Conservation (phyloP, 1,284 basidiomycete genomes). For the Pulchroboletus neoregius region DNA sequence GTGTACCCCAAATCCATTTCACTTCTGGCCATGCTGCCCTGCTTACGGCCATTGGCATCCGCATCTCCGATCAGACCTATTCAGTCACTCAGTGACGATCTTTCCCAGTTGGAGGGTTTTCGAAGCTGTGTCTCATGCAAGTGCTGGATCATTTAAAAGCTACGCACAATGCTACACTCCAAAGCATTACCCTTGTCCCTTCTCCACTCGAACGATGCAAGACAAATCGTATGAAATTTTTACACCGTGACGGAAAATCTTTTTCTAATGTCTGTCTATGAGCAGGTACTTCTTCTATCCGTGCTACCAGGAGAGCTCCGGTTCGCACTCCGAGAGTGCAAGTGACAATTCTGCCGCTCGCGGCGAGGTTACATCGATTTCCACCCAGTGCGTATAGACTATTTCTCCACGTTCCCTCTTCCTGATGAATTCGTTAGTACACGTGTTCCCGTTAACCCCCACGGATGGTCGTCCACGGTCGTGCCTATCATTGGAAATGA, state of each 20-base stretch:
- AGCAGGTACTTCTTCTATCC: slow-evolving; percentile 2
- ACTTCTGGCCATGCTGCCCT: not conserved
- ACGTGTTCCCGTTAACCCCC: not conserved
- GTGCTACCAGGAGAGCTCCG: not conserved
- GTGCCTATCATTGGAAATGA: not conserved
- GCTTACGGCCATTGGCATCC: not conserved
- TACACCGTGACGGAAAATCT: not conserved
- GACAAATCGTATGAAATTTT: slow-evolving; percentile 7
- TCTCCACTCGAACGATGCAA: slow-evolving; percentile 11
- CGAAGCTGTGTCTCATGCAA: slow-evolving; percentile 17
- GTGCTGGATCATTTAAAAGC: slow-evolving; percentile 11
- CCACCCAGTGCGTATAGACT: slow-evolving; percentile 7
- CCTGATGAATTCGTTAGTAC: slow-evolving; percentile 9
- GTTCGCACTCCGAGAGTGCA: not conserved
- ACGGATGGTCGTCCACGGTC: not conserved
- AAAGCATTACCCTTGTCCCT: not conserved
- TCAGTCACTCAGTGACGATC: slow-evolving; percentile 1
- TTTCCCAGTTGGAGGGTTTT: not conserved
- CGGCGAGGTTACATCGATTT: not conserved
- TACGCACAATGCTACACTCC: not conserved
- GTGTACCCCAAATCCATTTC: not conserved
- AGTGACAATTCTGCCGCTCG: not conserved
- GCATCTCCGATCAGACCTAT: not conserved
- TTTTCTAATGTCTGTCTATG: slow-evolving; percentile 5
- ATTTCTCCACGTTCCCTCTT: not conserved